Percentiles rank a stretch among this genome's conserved stretches.
These are phyloP conservation scores for Picea sitchensis DNA, from an alignment of 75 land plant genomes.

Conservation along the genomic window DNA sequence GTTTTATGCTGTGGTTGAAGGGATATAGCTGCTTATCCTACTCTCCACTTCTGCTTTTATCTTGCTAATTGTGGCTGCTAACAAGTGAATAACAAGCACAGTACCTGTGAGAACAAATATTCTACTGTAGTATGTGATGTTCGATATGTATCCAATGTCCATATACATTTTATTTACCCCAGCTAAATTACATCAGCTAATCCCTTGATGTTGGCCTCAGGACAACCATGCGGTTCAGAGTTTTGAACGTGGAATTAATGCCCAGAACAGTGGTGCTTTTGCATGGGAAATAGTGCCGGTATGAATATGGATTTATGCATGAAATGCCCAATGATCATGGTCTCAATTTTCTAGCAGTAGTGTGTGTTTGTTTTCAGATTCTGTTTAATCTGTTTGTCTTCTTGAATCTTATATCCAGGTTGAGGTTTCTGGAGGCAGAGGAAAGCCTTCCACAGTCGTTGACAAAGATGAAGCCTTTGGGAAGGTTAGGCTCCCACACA, in stretches of 20 bases:
- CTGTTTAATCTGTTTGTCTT: neutral
- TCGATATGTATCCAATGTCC: neutral
- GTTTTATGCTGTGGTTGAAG: neutral
- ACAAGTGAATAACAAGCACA: neutral
- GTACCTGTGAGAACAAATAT: neutral
- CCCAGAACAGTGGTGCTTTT: slow-evolving; percentile 72
- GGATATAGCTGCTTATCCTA: neutral
- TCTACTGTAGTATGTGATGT: neutral
- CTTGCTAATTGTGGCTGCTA: neutral
- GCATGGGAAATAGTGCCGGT: slow-evolving; percentile 96
- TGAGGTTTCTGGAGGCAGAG: slow-evolving; percentile 79
- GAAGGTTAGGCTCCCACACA: slow-evolving; percentile 47
- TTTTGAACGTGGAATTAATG: slow-evolving; percentile 91
- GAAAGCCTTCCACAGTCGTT: slow-evolving; percentile 60
- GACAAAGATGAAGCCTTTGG: slow-evolving; percentile 87
- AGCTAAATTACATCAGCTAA: neutral
- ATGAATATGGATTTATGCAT: slow-evolving; percentile 6
- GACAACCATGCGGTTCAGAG: slow-evolving; percentile 84
- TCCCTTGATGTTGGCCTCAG: slow-evolving; percentile 28
- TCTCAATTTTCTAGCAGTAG: neutral
- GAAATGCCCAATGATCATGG: neutral
- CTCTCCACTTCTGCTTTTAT: neutral
- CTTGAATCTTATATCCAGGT: slow-evolving; percentile 45
- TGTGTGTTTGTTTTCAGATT: neutral
- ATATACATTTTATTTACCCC: neutral